A percentile compares a stretch with the other conserved stretches of the same genome.
phyloP scores from a whole-genome alignment of 108 stramenopile genomes.

The Cyclotella baltica region DNA sequence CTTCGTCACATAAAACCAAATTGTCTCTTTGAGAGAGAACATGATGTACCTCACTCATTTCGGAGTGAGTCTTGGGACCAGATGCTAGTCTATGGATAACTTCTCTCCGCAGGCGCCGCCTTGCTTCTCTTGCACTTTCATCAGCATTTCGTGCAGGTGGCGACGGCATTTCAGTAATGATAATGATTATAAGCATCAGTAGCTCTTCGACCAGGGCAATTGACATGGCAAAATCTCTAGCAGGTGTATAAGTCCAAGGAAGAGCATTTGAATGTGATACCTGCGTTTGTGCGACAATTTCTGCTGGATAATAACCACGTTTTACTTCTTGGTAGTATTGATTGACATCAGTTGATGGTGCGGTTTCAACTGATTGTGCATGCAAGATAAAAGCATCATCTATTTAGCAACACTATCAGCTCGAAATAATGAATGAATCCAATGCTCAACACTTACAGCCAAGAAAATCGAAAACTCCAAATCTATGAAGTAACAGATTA shows the following conservation, averaged over 20 bases:
- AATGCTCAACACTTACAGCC: conserved; percentile 20
- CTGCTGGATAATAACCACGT: conserved; percentile 63
- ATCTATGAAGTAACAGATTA: conserved; percentile 75
- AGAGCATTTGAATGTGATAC: conserved; percentile 24
- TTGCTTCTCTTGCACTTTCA: conserved; percentile 72
- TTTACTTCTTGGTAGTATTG: conserved; percentile 65
- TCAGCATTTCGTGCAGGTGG: conserved; percentile 52
- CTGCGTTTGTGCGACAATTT: conserved; percentile 31
- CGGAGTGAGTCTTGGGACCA: conserved; percentile 83
- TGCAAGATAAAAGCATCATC: not conserved
- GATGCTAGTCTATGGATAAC: conserved; percentile 81
- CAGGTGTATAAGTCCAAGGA: conserved; percentile 73
- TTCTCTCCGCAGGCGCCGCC: conserved; percentile 74
- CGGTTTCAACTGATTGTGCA: conserved; percentile 51
- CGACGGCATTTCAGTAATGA: conserved; percentile 78
- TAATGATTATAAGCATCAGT: conserved; percentile 71
- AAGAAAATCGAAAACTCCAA: conserved; percentile 71
- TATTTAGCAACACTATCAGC: too few species aligned
- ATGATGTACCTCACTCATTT: conserved; percentile 81
- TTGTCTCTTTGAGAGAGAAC: conserved; percentile 49
- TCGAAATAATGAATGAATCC: too few species aligned
- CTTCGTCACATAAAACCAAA: conserved; percentile 36
- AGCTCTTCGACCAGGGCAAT: conserved; percentile 76
- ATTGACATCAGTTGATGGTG: conserved; percentile 59
- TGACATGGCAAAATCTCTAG: conserved; percentile 55